Percentiles rank a stretch among this genome's conserved stretches.
Evolutionary conservation across 2,329 filamentous ascomycete genomes (phyloP).

Genomic region (Boeremia lycopersici): DNA sequence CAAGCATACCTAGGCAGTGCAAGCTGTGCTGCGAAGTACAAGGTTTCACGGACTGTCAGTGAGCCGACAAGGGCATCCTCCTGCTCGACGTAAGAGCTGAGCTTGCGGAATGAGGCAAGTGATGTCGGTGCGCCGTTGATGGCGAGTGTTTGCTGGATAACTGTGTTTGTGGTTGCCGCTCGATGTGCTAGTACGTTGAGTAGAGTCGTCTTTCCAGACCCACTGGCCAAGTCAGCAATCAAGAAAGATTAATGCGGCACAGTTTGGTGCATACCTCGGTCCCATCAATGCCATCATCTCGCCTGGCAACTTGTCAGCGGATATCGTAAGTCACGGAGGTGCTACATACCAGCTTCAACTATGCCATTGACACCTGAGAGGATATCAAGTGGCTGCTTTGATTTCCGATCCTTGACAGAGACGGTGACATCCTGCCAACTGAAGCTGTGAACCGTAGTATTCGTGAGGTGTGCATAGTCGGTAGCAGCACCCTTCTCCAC

Average conservation of each 20-base stretch:
- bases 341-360: slow-evolving; percentile 63
- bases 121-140: slow-evolving; percentile 68
- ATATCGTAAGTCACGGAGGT: background rate
- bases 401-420: slow-evolving; percentile 72
- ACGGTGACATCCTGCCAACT: slow-evolving; percentile 72
- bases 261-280: slow-evolving; percentile 56
- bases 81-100: slow-evolving; percentile 84
- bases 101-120: slow-evolving; percentile 62
- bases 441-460: slow-evolving; percentile 68
- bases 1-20: slow-evolving; percentile 53
- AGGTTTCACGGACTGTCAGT: slow-evolving; percentile 78
- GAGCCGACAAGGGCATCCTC: slow-evolving; percentile 84
- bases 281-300: slow-evolving; percentile 84
- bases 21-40: slow-evolving; percentile 77
- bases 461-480: slow-evolving; percentile 62
- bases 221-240: slow-evolving; percentile 32
- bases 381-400: slow-evolving; percentile 67
- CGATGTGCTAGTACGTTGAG: slow-evolving; percentile 78
- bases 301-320: slow-evolving; percentile 53
- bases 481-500: slow-evolving; percentile 53
- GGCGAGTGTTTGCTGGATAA: slow-evolving; percentile 60
- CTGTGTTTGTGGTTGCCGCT: slow-evolving; percentile 59
- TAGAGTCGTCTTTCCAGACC: slow-evolving; percentile 80
- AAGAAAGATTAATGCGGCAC: background rate
- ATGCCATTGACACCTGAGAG: slow-evolving; percentile 68